These are phyloP conservation scores for Claviceps capensis DNA, from an alignment of 2,329 filamentous ascomycete species.

Conservation along the genomic window DNA sequence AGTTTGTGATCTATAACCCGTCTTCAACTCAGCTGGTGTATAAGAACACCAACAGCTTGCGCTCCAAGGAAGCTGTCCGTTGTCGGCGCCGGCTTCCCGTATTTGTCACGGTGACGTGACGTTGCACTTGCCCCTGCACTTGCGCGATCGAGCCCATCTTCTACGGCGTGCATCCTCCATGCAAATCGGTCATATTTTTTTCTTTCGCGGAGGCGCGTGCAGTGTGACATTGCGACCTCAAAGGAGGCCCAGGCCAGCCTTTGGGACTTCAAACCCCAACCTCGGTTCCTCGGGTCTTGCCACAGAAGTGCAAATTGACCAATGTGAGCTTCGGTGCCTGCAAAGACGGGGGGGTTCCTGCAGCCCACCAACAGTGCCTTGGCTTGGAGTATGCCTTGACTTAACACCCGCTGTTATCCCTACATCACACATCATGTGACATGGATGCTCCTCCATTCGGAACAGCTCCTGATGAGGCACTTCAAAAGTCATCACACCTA, in stretches of 20 bases:
- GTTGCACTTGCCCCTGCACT: neutral
- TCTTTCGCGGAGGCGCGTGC: neutral
- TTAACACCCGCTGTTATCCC: slow-evolving; percentile 1
- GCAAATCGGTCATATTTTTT: neutral
- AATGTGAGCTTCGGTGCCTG: neutral
- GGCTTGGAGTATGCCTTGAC: neutral
- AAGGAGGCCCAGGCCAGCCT: neutral
- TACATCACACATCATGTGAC: neutral
- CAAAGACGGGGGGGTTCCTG: no score
- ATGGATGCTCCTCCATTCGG: neutral
- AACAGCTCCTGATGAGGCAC: neutral
- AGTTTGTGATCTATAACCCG: no score
- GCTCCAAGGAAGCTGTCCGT: neutral
- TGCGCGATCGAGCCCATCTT: neutral
- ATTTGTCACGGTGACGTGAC: neutral
- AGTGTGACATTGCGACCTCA: neutral
- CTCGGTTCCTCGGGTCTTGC: neutral
- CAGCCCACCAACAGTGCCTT: no score
- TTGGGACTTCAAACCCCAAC: neutral
- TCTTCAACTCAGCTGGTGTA: no score
- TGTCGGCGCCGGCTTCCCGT: neutral
- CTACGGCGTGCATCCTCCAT: neutral
- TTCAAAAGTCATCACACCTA: no score
- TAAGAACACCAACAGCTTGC: neutral
- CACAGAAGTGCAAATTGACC: neutral